Evolutionary conservation across 148 eudicot genomes (phyloP), one percentile per base, ranked within the genome.

Genomic region (Vaccinium darrowii): DNA sequence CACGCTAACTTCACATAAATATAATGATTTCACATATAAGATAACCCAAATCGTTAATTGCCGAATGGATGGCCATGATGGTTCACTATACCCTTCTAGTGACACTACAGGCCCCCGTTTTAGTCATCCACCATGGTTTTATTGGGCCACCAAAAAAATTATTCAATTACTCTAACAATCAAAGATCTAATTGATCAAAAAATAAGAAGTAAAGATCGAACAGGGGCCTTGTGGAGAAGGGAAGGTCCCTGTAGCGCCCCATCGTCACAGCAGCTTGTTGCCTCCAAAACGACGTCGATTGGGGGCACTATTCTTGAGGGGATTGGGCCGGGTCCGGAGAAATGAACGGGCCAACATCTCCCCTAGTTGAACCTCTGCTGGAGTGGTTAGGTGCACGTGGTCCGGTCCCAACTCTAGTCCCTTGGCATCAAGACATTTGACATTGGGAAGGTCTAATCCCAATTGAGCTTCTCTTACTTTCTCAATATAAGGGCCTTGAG

Each of bases 341-440:
- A 80, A 88, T 11, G 89, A 62, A 53, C 67, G 69, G 30, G 89
- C 90, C 74, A 90, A 56, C 88, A 83, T 85, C 43, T 79, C 71
- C n/a, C 92, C 92, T 25, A 91, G 87, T 15, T 56, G 86, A 33
- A 88, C 88, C 43, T 91, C 86, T 15, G 89, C 84, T 56, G 76
- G 79, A 11, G 89, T 89, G 69, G 84, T 91, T 4, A 91, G 89
- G 86, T 91, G 92, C 80, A 91, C 47, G 12, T 74, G 72, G 81
- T 91, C 92, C 1, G 78, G 51, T 19, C 75, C 73, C 30, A 89
- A 54, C 10, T 81, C 52, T 16, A 89, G 57, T 1, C 91, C 92
- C 83, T 86, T 88, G 39, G 89, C 90, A 58, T 91, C 92, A 49
- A 91, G 87, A 13, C 78, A 73, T 82, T 63, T 84, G 8, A 89